These are phyloP conservation scores for Zygotorulaspora danielsina DNA, from an alignment of 805 yeast genomes.

Conservation along the genomic window DNA sequence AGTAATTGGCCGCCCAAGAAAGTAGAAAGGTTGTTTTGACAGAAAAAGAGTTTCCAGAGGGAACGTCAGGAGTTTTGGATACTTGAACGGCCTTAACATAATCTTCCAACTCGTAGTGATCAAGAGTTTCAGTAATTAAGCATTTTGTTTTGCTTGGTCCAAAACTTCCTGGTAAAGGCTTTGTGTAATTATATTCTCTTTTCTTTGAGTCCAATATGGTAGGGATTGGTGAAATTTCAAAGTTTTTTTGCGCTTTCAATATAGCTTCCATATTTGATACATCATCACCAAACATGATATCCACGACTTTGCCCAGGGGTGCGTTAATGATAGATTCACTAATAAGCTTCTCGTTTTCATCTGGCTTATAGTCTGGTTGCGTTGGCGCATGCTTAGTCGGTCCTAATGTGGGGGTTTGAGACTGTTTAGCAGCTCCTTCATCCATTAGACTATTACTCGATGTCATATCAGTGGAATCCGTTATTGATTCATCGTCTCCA, in stretches of 20 bases:
- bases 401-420: constrained; percentile 24
- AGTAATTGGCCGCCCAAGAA: constrained; percentile 58
- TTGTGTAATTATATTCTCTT: constrained; percentile 53
- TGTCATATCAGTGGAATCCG: constrained; percentile 25
- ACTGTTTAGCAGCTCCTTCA: constrained; percentile 18
- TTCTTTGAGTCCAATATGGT: constrained; percentile 35
- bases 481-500: constrained; percentile 20
- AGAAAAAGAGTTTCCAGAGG: constrained; percentile 65
- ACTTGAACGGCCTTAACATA: constrained; percentile 49
- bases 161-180: constrained; percentile 62
- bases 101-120: constrained; percentile 46
- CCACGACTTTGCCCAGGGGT: constrained; percentile 60
- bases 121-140: constrained; percentile 55
- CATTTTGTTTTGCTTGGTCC: constrained; percentile 77
- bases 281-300: constrained; percentile 60
- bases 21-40: constrained; percentile 55
- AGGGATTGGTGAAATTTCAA: constrained; percentile 50
- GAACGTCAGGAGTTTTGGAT: constrained; percentile 77
- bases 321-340: constrained; percentile 51
- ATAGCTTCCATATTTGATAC: constrained; percentile 42
- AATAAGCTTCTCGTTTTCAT: constrained; percentile 51
- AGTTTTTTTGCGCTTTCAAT: constrained; percentile 59
- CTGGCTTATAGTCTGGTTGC: constrained; percentile 40
- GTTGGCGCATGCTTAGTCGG: constrained; percentile 51
- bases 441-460: constrained; percentile 37